Base-by-base conservation (phyloP, 306 rosid genomes). In the Pyrus communis region DNA sequence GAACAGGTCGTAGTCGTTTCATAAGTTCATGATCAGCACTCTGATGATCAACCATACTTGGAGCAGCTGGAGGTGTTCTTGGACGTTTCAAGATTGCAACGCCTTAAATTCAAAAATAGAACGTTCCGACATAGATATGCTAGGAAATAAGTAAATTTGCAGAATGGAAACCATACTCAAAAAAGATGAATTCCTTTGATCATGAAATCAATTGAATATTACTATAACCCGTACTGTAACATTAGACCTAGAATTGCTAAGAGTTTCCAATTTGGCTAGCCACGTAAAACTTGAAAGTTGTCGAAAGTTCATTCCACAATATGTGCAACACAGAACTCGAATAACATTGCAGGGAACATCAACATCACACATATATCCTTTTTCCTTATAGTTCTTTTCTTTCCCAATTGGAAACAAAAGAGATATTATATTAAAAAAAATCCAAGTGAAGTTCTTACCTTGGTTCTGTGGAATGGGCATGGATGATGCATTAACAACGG, bases 391-490 rank as follows among this genome's bases (percentile, higher is more conserved):
- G 55, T 49, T 49, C 55, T 49, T 18, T 49, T 49, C 6, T 49
- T 49, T 49, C 55, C 55, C 55, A 49, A 15, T 5, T 14, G 21
- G 15, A 49, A 49, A 49, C 21, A 49, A 5, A 21, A 49, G 55
- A 49, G 55, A 49, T 15, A 15, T 4, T 49, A 49, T 49, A 15
- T 17, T 46, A 27, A 9, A 3, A 9, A 46, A 65, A 46, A 28
- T 28, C 49, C 33, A 54, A 69, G 64, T 60, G 72, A 69, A 73
- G 73, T 55, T 62, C 78, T 78, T 71, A 93, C 98, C 96, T 93
- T 91, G 97, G 83, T 90, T 93, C 79, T 89, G 97, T 30, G 86
- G 93, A 78, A 90, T 86, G 7, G 97, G 97, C 45, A 90, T 87
- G 77, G 89, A 81, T 75, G 96, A 87, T 84, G 97, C 93, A 35